Evolutionary conservation across 2,329 filamentous ascomycete genomes (phyloP).

Genomic region (Didymella sp.): DNA sequence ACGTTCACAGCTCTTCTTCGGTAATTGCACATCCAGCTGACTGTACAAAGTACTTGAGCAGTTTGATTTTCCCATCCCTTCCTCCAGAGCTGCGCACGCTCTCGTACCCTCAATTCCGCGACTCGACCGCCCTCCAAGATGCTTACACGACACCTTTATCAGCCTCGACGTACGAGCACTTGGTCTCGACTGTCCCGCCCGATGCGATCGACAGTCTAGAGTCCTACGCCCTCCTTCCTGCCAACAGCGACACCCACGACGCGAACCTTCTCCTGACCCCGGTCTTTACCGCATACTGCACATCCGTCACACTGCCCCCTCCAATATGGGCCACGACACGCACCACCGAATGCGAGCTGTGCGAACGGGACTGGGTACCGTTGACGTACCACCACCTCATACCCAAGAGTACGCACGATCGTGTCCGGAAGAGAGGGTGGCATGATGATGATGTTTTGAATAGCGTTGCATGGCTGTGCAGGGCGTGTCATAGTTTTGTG

Average conservation of each 20-base stretch:
- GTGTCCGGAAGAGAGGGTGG: conserved; percentile 79
- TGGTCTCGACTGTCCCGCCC: conserved; percentile 62
- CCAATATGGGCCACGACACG: conserved; percentile 68
- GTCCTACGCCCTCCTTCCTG: conserved; percentile 69
- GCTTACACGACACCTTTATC: conserved; percentile 67
- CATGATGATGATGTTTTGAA: conserved; percentile 76
- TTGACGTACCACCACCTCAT: conserved; percentile 87
- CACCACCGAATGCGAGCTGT: conserved; percentile 72
- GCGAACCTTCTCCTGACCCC: conserved; percentile 66
- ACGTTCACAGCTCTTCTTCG: not conserved
- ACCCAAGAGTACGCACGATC: conserved; percentile 77
- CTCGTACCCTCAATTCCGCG: conserved; percentile 64
- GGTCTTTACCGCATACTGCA: conserved; percentile 69
- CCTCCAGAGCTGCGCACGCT: conserved; percentile 67
- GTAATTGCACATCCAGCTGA: not conserved
- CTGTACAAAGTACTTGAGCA: conserved; percentile 67
- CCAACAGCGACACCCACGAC: conserved; percentile 48
- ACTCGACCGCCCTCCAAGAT: conserved; percentile 58
- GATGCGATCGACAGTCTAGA: conserved; percentile 70
- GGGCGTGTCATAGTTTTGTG: conserved; percentile 83
- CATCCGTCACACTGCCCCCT: conserved; percentile 64
- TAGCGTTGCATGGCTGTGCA: conserved; percentile 85
- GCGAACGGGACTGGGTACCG: conserved; percentile 74
- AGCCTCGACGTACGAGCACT: conserved; percentile 55
- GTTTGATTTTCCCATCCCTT: conserved; percentile 71